Evolutionary conservation across 352 stramenopile species (phyloP), one percentile per base, ranked within the genome.

Genomic region (Pythium graminicola): DNA sequence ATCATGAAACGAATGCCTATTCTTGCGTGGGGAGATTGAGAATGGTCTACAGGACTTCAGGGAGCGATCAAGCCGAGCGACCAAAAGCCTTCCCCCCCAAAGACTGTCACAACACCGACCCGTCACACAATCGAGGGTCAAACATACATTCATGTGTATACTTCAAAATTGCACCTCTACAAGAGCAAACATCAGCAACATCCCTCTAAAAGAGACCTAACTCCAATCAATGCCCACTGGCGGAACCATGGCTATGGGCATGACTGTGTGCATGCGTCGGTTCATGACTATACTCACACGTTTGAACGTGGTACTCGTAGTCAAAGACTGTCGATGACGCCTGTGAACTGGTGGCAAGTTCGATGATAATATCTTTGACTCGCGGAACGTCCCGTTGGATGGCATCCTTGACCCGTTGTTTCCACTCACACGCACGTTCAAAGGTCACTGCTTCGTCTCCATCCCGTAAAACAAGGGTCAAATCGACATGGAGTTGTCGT

Each of bases 321-420:
- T 65, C 58, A 50, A 69, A 63, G 9, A 70, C 44, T 10, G 41
- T 70, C 16, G 62, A 62, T 7, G 54, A 49, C 0, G 31, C 40
- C 32, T 73, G 54, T 16, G 44, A 38, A 3, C 28, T 35, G 0
- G 76, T 79, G n/a, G 72, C 45, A 7, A 87, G 61, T 54, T 87
- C 76, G 14, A 87, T 58, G 20, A 85, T 52, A 39, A 87, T 72
- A 47, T 87, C 76, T 40, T 85, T 80, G 19, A 81, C 76, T 8
- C 72, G 70, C 17, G 76, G 72, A 20, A 85, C 54, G 19, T 68
- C 50, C 9, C 57, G 52, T 27, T 67, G 64, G 23, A 87, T 74
- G 10, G 72, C 65, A 19, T 33, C 8, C 35, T 84, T 85, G 23
- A 80, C 70, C 29, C 65, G 65, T 45, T 79, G 60, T 53, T 87